Evolutionary conservation across 164 flowering plant genomes (phyloP), one percentile per base, ranked within the genome.

Genomic region (Macadamia integrifolia): DNA sequence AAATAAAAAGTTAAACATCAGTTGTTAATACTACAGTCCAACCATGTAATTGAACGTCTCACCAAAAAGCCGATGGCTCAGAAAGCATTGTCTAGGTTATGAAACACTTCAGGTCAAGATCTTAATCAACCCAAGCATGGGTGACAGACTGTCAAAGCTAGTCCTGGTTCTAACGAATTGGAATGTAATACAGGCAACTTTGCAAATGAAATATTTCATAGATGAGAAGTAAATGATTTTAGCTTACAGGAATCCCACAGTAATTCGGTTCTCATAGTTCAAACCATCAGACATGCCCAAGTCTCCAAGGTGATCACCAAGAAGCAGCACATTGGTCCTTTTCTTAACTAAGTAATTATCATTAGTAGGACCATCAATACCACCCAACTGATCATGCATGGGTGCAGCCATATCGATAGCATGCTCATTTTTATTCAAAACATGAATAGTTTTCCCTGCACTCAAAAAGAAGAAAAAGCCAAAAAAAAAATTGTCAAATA

Each of bases 321-420:
- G 89, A 74, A 93, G 98, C 50, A 93, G 76, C 62, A 93, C 97
- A 78, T 91, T 93, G 15, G 89, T 93, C 73, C 98, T 83, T 68
- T 72, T 77, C 75, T 85, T 90, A 59, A 93, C 80, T 1, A 83
- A 80, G 65, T 78, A 72, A 72, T 30, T 73, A 69, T 85, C 90
- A 65, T 78, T 66, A 50, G 48, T 70, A 9, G 68, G 69, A 60
- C 72, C 87, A 78, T 86, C 62, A 62, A 17, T 58, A 63, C 77
- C 83, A 65, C 89, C 96, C 49, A 85, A 60, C 48, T 77, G 81
- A n/a, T 86, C 89, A 74, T 89, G 94, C 70, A 84, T 68, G 52
- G 98, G 91, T 66, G 85, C 92, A 73, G 94, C 97, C 98, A 93
- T 90, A 65, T 93, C 93, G 69, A 93, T 89, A 60, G 98, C 90